Conservation (phyloP, 2,329 filamentous ascomycete species). For the Colletotrichum theobromicola region DNA sequence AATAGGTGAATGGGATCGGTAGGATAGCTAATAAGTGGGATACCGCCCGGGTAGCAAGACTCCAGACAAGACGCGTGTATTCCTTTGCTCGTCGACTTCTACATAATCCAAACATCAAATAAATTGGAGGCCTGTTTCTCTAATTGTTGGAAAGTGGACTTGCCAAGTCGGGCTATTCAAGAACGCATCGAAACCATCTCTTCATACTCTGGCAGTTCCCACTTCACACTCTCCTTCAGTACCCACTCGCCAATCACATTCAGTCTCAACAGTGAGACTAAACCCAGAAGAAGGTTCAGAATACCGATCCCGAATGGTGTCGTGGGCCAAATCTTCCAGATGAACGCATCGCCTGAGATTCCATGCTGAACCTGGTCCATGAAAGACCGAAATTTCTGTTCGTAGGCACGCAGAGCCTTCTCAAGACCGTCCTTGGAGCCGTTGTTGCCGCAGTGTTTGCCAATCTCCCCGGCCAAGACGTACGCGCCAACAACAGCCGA, state of each 20-base stretch:
- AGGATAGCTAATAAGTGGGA: too few species aligned
- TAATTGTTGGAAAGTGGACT: not conserved
- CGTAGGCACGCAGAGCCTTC: constrained; percentile 45
- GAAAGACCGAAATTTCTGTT: constrained; percentile 47
- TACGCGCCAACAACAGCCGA: constrained; percentile 57
- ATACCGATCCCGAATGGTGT: constrained; percentile 1
- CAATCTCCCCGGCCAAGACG: constrained; percentile 60
- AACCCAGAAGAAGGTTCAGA: not conserved
- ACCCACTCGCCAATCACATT: not conserved
- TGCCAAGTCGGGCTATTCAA: not conserved
- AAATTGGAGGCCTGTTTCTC: accelerated
- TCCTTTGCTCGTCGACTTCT: not conserved
- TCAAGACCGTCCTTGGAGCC: constrained; percentile 20
- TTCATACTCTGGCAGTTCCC: not conserved
- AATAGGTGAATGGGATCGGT: too few species aligned
- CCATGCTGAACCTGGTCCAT: constrained; percentile 44
- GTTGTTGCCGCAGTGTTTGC: constrained; percentile 25
- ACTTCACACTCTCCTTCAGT: not conserved
- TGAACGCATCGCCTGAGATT: not conserved
- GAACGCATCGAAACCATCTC: not conserved
- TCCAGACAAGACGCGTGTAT: too few species aligned
- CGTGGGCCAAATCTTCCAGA: not conserved
- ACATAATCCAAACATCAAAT: not conserved
- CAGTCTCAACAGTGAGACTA: constrained; percentile 5
- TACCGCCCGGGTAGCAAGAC: too few species aligned